Evolutionary conservation across 164 flowering plant genomes (phyloP).

Genomic region (Vitis rotundifolia): DNA sequence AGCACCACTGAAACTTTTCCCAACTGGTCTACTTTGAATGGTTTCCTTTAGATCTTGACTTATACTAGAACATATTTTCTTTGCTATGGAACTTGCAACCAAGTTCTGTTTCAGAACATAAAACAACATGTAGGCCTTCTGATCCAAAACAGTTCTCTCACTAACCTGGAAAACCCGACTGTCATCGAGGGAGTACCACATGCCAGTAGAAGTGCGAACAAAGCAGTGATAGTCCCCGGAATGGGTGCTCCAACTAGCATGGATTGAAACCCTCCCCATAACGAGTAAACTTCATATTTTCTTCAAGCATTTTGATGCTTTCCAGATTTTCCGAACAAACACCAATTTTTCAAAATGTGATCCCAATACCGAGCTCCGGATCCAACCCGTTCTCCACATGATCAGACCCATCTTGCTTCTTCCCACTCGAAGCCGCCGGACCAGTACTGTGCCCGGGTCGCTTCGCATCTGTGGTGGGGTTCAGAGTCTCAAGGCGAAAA

Average conservation of each 20-base stretch:
- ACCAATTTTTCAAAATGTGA: too few relatives aligned
- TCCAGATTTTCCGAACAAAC: too few relatives aligned
- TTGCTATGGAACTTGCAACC: constrained; percentile 24
- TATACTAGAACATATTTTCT: constrained; percentile 13
- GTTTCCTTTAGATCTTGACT: constrained; percentile 20
- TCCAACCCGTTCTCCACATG: too few relatives aligned
- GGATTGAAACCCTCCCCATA: constrained; percentile 83
- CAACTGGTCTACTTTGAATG: constrained; percentile 23
- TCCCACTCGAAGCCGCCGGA: too few relatives aligned
- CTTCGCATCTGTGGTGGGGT: too few relatives aligned
- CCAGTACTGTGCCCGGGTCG: too few relatives aligned
- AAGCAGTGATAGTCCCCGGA: constrained; percentile 91
- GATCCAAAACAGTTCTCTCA: constrained; percentile 71
- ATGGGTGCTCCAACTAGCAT: constrained; percentile 82
- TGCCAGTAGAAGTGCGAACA: constrained; percentile 89
- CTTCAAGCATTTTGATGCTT: constrained; percentile 7
- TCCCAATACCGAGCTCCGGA: too few relatives aligned
- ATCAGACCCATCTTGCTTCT: too few relatives aligned
- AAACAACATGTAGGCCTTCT: constrained; percentile 96
- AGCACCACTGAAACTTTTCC: neutral
- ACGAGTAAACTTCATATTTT: constrained; percentile 75
- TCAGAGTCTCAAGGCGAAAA: too few relatives aligned
- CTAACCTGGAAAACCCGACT: constrained; percentile 82
- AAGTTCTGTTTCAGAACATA: constrained; percentile 59
- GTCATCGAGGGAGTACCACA: constrained; percentile 95